Evolutionary conservation across 2,329 filamentous ascomycete species (phyloP), one percentile per base, ranked within the genome.

Genomic region (Penicillium sp.): DNA sequence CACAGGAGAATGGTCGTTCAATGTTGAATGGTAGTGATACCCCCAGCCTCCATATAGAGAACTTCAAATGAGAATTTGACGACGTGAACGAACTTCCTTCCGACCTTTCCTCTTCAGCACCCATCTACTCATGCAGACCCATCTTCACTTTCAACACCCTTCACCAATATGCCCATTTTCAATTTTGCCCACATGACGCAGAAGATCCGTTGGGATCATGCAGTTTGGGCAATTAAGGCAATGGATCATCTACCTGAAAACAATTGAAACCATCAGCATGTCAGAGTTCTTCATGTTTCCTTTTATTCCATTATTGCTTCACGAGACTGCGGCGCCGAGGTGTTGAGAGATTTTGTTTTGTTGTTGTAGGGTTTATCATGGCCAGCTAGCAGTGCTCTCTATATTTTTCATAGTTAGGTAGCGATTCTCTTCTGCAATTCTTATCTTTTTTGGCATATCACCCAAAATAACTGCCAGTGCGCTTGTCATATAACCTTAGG

Each of bases 1-100:
- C 16, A 33, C 39, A 79, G 77, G 73, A 23, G 73, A 73, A 64
- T 79, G 77, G 77, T 65, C 69, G 39, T 79, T 79, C 66, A 79
- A 77, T 53, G 67, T 77, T 36, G 69, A 77, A 16, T 69, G 75
- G 70, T 76, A 67, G 58, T 61, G 11, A 10, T 18, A 19, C 18
- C 34, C 34, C 23, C 33, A 34, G 19, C 16, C 24, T n/a, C 23
- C 11, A 43, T 53, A 58, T 56, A 56, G 59, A 65, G 18, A 31
- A 51, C 28, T 28, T 29, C 50, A 29, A 19, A 51, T 45, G 40
- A 53, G 47, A 55, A 42, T 18, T 54, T 57, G 51, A 61, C 54
- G 56, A 61, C 54, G 51, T 57, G 55, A 59, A 58, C 52, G 55
- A 60, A 55, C 39, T 24, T 23, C 19, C 21, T 39, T 16, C 34